Base-by-base conservation (phyloP, 1,139 yeast genomes). In the Pichia inconspicua region DNA sequence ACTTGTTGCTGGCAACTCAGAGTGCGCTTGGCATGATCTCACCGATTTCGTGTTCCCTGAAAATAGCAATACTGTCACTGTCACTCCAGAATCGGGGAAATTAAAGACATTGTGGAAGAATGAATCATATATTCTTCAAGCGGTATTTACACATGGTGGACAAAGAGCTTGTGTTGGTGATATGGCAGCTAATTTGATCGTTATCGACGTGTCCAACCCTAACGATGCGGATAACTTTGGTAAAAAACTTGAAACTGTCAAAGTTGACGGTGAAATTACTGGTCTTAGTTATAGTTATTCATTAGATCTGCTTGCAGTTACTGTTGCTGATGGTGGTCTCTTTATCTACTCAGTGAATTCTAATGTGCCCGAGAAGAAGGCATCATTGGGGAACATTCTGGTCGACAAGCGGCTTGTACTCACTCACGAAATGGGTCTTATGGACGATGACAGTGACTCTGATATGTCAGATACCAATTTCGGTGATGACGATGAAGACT, bases 101-200 rank as follows among this genome's bases (percentile, higher is more conserved):
- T 42, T 53, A 45, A 57, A 55, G 19, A 53, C 52, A 19, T 55
- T 65, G 6, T 68, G 63, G 53, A 61, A 78, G 38, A 69, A 78
- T 2, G 74, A 84, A 22, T 68, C 86, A 40, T 85, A 95, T 0
- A 63, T 89, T 38, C 73, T 94, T 54, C 85, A 80, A 53, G 71
- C 82, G 5, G 68, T 68, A 17, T 80, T 84, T 62, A 78, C 86
- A 42, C 85, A 84, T 52, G 84, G 80, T 52, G 95, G 90, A 0
- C 72, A 77, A 45, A 74, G 84, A 67, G 69, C 79, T 3, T 77
- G 86, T 1, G 74, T 82, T 48, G 92, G 88, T 30, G 94, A 96
- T 47, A 94, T 87, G 58, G 94, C 85, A 53, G 74, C 77, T 46
- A 78, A 79, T 52, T 70, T 85, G 48, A 70, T 73, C 10, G 59